A percentile compares a stretch with the other conserved stretches of the same genome.
phyloP scores from a whole-genome alignment of 495 filamentous ascomycete genomes.

The Letharia lupina region DNA sequence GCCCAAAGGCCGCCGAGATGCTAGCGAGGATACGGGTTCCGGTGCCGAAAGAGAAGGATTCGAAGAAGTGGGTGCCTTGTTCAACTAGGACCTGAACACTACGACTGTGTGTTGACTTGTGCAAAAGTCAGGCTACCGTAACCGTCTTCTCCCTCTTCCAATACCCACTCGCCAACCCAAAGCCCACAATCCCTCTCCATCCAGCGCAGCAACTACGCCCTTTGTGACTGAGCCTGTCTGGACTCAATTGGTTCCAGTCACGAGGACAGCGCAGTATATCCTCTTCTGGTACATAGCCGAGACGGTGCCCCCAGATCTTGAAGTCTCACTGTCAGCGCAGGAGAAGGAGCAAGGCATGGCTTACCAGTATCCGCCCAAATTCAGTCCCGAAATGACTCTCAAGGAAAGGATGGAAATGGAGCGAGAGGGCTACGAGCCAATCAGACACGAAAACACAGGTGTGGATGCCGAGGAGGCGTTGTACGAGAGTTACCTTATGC shows the following conservation, averaged over 20 bases:
- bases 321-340: constrained; percentile 19
- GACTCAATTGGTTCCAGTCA: constrained; percentile 34
- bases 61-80: constrained; percentile 33
- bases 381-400: constrained; percentile 30
- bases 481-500: constrained; percentile 36
- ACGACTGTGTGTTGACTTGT: neutral
- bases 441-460: constrained; percentile 35
- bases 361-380: constrained; percentile 26
- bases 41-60: constrained; percentile 41
- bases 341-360: constrained; percentile 13
- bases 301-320: constrained; percentile 37
- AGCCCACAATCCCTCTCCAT: constrained; percentile 21
- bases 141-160: constrained; percentile 39
- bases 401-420: constrained; percentile 33
- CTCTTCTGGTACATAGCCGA: constrained; percentile 45
- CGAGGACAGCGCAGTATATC: constrained; percentile 32
- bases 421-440: constrained; percentile 32
- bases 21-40: constrained; percentile 31
- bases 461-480: constrained; percentile 39
- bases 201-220: constrained; percentile 2
- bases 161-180: constrained; percentile 35
- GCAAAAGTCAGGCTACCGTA: constrained; percentile 38
- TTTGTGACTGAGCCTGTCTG: constrained; percentile 37
- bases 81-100: neutral
- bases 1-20: constrained; percentile 40